phyloP scores from a whole-genome alignment of 2,329 filamentous ascomycete species.

The Ascochyta fabae region DNA sequence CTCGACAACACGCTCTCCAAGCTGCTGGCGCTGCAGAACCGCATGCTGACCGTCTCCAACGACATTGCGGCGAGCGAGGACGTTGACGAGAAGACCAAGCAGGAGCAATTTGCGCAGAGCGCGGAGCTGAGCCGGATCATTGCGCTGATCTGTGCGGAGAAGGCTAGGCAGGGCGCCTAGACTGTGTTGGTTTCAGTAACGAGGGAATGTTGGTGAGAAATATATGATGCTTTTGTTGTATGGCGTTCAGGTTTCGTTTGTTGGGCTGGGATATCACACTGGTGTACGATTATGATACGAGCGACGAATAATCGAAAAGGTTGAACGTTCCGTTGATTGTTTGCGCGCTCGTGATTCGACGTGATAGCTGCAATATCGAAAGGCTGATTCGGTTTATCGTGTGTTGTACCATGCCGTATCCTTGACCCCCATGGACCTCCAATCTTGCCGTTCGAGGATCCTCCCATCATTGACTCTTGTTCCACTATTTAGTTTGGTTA shows the following conservation, averaged over 20 bases:
- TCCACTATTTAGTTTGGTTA: conserved; percentile 8
- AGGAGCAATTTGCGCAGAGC: conserved; percentile 58
- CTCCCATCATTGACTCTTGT: conserved; percentile 22
- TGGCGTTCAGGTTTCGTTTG: conserved; percentile 10
- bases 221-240: conserved; percentile 3
- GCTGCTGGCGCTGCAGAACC: conserved; percentile 57
- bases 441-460: conserved; percentile 22
- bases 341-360: too few relatives aligned
- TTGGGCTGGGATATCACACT: not conserved
- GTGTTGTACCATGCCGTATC: conserved; percentile 25
- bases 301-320: conserved; percentile 5
- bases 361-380: too few relatives aligned
- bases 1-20: conserved; percentile 60
- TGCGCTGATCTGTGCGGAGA: conserved; percentile 60
- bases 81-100: conserved; percentile 55
- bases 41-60: conserved; percentile 57
- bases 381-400: not conserved
- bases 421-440: conserved; percentile 16
- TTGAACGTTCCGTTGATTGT: not conserved
- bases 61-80: conserved; percentile 55
- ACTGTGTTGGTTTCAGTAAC: not conserved
- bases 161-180: conserved; percentile 55
- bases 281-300: conserved; percentile 11
- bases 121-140: conserved; percentile 59
- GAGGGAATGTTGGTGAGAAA: not conserved